Percentiles rank a stretch among this genome's conserved stretches.
phyloP scores from a whole-genome alignment of 192 early-diverging fungal species.

The Entomortierella parvispora region DNA sequence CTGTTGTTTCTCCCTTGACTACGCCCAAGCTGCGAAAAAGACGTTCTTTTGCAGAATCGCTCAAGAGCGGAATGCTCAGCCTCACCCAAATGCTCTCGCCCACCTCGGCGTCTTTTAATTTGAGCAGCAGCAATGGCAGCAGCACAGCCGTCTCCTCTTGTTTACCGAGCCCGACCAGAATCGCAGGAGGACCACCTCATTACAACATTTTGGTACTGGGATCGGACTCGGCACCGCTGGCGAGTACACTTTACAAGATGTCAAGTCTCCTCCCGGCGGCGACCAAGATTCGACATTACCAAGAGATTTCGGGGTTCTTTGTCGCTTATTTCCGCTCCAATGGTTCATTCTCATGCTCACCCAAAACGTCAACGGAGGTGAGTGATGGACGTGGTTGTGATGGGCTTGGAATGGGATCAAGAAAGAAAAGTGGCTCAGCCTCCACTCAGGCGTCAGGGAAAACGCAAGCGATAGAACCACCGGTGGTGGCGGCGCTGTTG shows the following conservation, averaged over 20 bases:
- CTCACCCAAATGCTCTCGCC: conserved; percentile 31
- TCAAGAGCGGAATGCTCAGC: conserved; percentile 25
- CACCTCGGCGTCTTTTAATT: not conserved
- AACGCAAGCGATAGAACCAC: too few relatives aligned
- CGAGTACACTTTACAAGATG: conserved; percentile 52
- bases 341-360: conserved; percentile 25
- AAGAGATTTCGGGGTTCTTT: conserved; percentile 53
- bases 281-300: conserved; percentile 44
- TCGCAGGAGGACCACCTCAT: conserved; percentile 16
- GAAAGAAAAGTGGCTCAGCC: too few relatives aligned
- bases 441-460: too few relatives aligned
- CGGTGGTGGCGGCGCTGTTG: too few relatives aligned
- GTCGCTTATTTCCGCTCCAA: conserved; percentile 40
- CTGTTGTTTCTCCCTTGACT: too few relatives aligned
- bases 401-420: too few relatives aligned
- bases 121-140: not conserved
- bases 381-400: too few relatives aligned
- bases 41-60: conserved; percentile 41
- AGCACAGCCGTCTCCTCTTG: not conserved
- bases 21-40: conserved; percentile 37
- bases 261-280: conserved; percentile 30
- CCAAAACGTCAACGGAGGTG: not conserved
- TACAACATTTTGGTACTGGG: conserved; percentile 47
- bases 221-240: conserved; percentile 40
- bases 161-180: too few relatives aligned